A percentile compares a stretch with the other conserved stretches of the same genome.
These are phyloP conservation scores for Wickerhamiella brachini DNA, from an alignment of 805 yeast genomes.

Conservation along the genomic window DNA sequence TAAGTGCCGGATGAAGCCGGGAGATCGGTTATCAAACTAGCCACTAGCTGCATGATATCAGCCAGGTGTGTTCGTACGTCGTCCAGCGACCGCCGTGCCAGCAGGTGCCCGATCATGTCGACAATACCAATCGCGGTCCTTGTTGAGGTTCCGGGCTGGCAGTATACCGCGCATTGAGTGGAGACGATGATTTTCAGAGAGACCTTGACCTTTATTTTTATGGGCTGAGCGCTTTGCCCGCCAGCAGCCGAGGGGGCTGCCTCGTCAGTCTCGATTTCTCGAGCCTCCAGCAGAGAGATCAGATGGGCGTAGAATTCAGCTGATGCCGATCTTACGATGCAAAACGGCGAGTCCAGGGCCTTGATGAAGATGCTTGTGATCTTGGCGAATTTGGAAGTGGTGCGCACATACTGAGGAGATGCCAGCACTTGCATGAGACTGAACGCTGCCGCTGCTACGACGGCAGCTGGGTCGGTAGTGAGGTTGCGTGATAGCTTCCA, in stretches of 20 bases:
- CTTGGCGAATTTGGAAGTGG: slow-evolving; percentile 20
- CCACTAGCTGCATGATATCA: not conserved
- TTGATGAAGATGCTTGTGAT: slow-evolving; percentile 15
- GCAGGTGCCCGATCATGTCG: not conserved
- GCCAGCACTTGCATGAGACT: slow-evolving; percentile 18
- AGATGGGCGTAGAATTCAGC: slow-evolving; percentile 20
- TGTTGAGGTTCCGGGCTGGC: not conserved
- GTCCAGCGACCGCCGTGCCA: not conserved
- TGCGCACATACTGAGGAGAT: slow-evolving; percentile 13
- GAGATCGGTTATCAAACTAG: slow-evolving; percentile 9
- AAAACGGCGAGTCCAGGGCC: slow-evolving; percentile 15
- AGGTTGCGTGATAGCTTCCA: slow-evolving; percentile 21
- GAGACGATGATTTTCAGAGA: not conserved
- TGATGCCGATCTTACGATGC: slow-evolving; percentile 20
- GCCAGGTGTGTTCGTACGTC: not conserved
- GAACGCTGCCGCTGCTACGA: slow-evolving; percentile 22
- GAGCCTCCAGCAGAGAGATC: not conserved
- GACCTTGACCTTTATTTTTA: not conserved
- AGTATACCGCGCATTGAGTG: slow-evolving; percentile 1
- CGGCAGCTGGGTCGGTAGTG: slow-evolving; percentile 19
- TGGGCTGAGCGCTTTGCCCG: not conserved
- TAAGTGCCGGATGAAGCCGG: not conserved
- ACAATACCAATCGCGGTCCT: slow-evolving; percentile 2
- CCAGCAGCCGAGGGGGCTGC: not conserved
- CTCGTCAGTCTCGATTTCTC: not conserved